A percentile compares a stretch with the other conserved stretches of the same genome.
Evolutionary conservation across 2,329 filamentous ascomycete genomes (phyloP).

Genomic region (Pseudovirgaria hyperparasitica): DNA sequence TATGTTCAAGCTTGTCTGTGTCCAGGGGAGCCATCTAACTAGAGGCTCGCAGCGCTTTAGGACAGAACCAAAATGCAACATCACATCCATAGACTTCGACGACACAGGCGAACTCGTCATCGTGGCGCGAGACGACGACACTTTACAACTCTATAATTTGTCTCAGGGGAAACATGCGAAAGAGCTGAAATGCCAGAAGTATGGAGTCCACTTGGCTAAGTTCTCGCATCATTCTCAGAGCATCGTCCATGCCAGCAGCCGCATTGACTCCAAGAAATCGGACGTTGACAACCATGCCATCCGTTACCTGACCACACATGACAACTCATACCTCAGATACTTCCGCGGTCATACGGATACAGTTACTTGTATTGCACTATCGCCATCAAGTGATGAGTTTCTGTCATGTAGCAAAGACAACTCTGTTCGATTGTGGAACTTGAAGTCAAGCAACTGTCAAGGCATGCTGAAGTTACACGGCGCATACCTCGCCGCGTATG

Average conservation of each 20-base stretch:
- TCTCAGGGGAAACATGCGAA: conserved; percentile 84
- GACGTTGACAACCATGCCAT: conserved; percentile 32
- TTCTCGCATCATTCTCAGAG: conserved; percentile 88
- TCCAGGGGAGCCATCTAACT: conserved; percentile 1
- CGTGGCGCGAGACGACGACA: conserved; percentile 85
- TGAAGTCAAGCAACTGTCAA: conserved; percentile 64
- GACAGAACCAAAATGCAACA: conserved; percentile 41
- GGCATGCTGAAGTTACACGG: conserved; percentile 70
- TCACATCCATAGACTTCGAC: conserved; percentile 92
- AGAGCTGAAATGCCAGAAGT: conserved; percentile 86
- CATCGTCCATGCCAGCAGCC: conserved; percentile 92
- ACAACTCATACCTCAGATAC: conserved; percentile 93
- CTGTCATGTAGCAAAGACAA: conserved; percentile 85
- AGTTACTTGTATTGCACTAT: conserved; percentile 74
- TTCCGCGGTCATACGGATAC: conserved; percentile 79
- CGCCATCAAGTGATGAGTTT: conserved; percentile 80
- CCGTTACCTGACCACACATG: conserved; percentile 79
- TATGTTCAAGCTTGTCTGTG: conserved; percentile 25
- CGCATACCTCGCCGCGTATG: conserved; percentile 76
- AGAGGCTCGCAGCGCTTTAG: conserved; percentile 29
- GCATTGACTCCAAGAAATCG: conserved; percentile 58
- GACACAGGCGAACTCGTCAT: conserved; percentile 88
- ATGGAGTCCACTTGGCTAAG: conserved; percentile 83
- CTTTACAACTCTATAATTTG: conserved; percentile 89
- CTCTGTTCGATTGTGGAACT: conserved; percentile 83